Base-by-base conservation (phyloP, 352 stramenopile genomes). In the Globisporangium ultimum region DNA sequence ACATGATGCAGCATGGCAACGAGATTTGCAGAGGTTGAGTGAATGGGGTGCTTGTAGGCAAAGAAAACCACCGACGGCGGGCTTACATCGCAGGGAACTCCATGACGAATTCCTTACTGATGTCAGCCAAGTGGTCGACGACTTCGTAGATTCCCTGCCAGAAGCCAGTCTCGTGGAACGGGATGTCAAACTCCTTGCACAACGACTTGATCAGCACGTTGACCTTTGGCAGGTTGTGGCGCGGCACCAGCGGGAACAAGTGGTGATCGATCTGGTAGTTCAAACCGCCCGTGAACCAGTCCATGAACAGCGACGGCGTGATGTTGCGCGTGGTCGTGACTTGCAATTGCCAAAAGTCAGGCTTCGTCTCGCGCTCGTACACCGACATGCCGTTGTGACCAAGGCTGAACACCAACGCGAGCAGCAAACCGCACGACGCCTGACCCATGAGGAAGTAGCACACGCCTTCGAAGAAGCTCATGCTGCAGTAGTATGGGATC, bases 181-280 rank as follows among this genome's bases (percentile, higher is more conserved):
- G 88, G 15, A 99, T 91, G 58, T 88, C 88, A 76, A 97, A 98
- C 64, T 99, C 82, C 80, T 97, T 98, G 84, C 97, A 99, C 57
- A 99, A 97, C 28, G 89, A 96, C 66, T 98, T 93, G 43, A 98
- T 93, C 48, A 98, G 71, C 58, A 89, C 84, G 74, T 99, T 97
- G 22, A 97, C 83, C 72, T 96, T 95, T 10, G 68, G 61, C 49
- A 98, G 72, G 71, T 98, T 98, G 79, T 99, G 95, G 64, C 96
- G 84, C n/a, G 96, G 96, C 72, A 99, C 90, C 68, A 93, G 89
- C 18, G 96, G 97, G 80, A 99, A 99, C 50, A 99, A 84, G 75
- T 99, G 97, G 77, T 99, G 97, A 72, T 99, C 96, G 45, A 99
- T 96, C 83, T 99, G 96, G 71, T 98, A 99, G 78, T 99, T 97